Base-by-base conservation (phyloP, 371 early-diverging fungal genomes). In the Lichtheimia corymbifera region DNA sequence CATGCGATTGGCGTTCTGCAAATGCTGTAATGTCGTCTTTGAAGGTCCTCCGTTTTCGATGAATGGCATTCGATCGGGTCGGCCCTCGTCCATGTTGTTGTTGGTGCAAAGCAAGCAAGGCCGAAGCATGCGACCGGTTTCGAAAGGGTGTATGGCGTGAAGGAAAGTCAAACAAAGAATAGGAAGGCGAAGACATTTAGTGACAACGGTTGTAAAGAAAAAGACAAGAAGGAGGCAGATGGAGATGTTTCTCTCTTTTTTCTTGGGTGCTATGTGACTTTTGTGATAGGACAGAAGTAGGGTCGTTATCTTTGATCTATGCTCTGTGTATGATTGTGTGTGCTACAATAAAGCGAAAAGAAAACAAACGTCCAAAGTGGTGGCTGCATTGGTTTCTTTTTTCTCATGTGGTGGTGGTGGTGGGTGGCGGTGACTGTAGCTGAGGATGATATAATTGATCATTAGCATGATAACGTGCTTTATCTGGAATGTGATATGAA, bases 1-100 rank as follows among this genome's bases (percentile, higher is more conserved):
- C 58, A 14, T 50, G 49, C 13, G 57, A 6, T 43, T 58, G 58
- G 17, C 54, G 43, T 14, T 66, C 62, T 2, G 40, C 17, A 25
- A 62, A 57, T 22, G 54, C 25, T 7, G 20, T 53, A 25, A 53
- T 18, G n/a, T 66, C 66, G 18, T 66, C 59, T 43, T 63, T 63
- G 47, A 53, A 41, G 41, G 51, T 57, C 3, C 63, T 45, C 6
- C 63, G 57, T 42, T 56, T 50, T 11, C 62, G 62, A 17, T 55
- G 43, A 17, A 50, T 55, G 22, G 55, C 14, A 15, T 20, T n/a
- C 42, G 55, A 24, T 35, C 20, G 18, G 40, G 51, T 22, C 17
- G 40, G 28, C 4, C 55, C 55, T 22, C 56, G 17, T 5, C 17
- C 40, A 18, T 51, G 50, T 25, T 52, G 50, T 25, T 52, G 62